Evolutionary conservation across 805 yeast genomes (phyloP).

Genomic region (Kazachstania martiniae): DNA sequence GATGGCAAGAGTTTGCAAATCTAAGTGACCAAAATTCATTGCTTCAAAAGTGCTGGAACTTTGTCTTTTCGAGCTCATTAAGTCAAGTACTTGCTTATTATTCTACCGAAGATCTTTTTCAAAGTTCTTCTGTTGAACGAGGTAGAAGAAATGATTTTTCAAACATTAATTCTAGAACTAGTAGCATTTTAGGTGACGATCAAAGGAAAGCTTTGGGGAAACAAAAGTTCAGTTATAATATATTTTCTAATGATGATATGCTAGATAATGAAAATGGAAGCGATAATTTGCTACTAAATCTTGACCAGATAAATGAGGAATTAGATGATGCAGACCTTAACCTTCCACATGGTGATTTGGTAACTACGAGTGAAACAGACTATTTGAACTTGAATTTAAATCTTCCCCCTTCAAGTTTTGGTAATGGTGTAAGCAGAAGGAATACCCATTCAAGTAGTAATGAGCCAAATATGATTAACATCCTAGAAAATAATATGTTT

Average conservation of each 20-base stretch:
- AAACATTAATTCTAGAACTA: constrained; percentile 12
- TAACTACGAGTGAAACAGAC: constrained; percentile 2
- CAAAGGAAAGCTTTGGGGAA: constrained; percentile 15
- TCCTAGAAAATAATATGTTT: too few species aligned
- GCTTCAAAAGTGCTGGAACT: constrained; percentile 11
- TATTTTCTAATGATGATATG: not conserved
- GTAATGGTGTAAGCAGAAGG: constrained; percentile 14
- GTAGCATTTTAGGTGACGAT: constrained; percentile 20
- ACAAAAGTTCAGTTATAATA: not conserved
- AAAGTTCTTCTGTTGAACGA: constrained; percentile 1
- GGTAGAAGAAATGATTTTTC: constrained; percentile 15
- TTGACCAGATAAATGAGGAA: constrained; percentile 25
- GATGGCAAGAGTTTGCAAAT: constrained; percentile 4
- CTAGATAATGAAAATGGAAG: not conserved
- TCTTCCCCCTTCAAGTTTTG: constrained; percentile 26
- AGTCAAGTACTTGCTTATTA: not conserved
- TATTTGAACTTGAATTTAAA: constrained; percentile 16
- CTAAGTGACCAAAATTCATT: constrained; percentile 5
- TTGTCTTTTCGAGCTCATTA: not conserved
- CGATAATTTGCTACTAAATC: constrained; percentile 12
- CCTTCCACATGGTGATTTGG: not conserved
- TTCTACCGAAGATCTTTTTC: too few species aligned
- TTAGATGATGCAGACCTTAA: constrained; percentile 9
- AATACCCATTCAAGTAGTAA: constrained; percentile 9
- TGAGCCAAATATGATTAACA: constrained; percentile 4